These are phyloP conservation scores for Umbilicus rupestris DNA, from an alignment of 164 flowering plant genomes.

Conservation along the genomic window DNA sequence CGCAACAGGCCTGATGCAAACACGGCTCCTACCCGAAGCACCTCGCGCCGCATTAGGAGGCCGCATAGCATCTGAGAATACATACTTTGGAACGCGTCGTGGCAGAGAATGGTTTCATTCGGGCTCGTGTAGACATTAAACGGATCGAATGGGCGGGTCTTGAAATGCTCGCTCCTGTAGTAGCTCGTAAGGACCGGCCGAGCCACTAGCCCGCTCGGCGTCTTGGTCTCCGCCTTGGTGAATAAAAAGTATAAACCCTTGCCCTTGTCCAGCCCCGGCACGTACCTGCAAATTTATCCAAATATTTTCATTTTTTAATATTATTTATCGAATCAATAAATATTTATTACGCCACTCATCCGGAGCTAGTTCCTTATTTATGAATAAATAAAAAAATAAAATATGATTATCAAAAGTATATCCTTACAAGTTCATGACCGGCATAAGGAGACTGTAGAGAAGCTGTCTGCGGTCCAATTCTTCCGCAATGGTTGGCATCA, in stretches of 20 bases:
- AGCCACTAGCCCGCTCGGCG: conserved; percentile 63
- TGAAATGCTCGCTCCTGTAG: conserved; percentile 68
- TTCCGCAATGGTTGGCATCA: conserved; percentile 70
- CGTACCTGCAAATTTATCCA: conserved; percentile 30
- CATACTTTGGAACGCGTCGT: conserved; percentile 79
- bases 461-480: conserved; percentile 53
- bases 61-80: conserved; percentile 84
- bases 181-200: conserved; percentile 77
- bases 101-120: conserved; percentile 56
- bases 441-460: conserved; percentile 72
- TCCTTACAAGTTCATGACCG: conserved; percentile 69
- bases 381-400: no score
- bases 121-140: conserved; percentile 73
- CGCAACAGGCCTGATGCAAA: conserved; percentile 79
- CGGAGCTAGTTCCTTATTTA: no score
- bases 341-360: no score
- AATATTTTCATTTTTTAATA: not conserved
- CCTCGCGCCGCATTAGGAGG: conserved; percentile 35
- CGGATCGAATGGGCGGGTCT: conserved; percentile 54
- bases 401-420: no score
- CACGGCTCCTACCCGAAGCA: conserved; percentile 70
- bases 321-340: no score
- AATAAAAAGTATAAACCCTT: conserved; percentile 64
- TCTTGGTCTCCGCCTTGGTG: conserved; percentile 49
- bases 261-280: conserved; percentile 63